Evolutionary conservation across 768 basidiomycete genomes (phyloP).

Genomic region (Tephrocybe sp.): DNA sequence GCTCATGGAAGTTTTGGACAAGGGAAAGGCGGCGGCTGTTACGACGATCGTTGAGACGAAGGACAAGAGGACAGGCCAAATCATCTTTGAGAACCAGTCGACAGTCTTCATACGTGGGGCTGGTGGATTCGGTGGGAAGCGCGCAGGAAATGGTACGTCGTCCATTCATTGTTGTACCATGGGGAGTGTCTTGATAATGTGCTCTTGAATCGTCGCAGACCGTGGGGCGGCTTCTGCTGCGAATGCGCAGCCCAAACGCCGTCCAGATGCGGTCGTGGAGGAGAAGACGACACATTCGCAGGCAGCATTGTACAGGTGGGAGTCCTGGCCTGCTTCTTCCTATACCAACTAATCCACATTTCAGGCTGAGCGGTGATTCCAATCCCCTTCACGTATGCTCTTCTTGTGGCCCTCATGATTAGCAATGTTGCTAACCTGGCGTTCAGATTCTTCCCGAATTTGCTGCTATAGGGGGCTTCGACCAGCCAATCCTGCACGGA

Average conservation of each 20-base stretch:
- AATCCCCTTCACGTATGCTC: slow-evolving; percentile 84
- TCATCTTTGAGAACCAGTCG: slow-evolving; percentile 90
- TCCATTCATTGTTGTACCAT: background rate
- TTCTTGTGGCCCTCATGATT: background rate
- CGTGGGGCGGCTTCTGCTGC: slow-evolving; percentile 85
- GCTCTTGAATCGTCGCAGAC: slow-evolving; percentile 45
- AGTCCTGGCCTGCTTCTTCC: slow-evolving; percentile 12
- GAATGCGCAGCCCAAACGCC: slow-evolving; percentile 79
- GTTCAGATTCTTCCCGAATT: slow-evolving; percentile 87
- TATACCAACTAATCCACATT: background rate
- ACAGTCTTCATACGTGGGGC: slow-evolving; percentile 92
- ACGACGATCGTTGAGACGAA: slow-evolving; percentile 77
- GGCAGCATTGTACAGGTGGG: slow-evolving; percentile 88
- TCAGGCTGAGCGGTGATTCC: slow-evolving; percentile 83
- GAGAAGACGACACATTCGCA: slow-evolving; percentile 83
- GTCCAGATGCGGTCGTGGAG: slow-evolving; percentile 86
- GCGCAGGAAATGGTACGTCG: slow-evolving; percentile 66
- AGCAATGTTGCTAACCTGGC: background rate
- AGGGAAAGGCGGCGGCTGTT: slow-evolving; percentile 92
- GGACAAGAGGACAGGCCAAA: slow-evolving; percentile 73
- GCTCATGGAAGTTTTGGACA: slow-evolving; percentile 79
- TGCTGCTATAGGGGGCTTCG: slow-evolving; percentile 93
- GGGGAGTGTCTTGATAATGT: background rate
- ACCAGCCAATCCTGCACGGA: slow-evolving; percentile 86
- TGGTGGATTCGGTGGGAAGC: slow-evolving; percentile 96